Base-by-base conservation (phyloP, 257 asterid species). In the Solanum stenotomum region DNA sequence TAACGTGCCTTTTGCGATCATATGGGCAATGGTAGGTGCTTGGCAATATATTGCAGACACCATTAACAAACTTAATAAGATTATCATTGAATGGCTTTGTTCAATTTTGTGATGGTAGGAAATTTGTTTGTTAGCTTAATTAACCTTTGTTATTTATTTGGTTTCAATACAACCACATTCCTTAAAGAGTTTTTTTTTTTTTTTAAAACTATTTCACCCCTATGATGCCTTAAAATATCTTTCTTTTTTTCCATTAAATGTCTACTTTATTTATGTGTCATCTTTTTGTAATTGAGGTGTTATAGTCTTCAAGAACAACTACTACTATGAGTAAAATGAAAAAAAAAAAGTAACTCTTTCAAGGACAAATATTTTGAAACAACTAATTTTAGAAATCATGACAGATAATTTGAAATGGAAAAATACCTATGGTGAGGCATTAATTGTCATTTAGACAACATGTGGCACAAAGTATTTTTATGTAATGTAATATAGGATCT, bases 211-310 rank as follows among this genome's bases (percentile, higher is more conserved):
- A 63, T 63, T 23, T 63, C 1, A 63, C 31, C 29, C 29, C 5
- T 63, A n/a, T 23, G 2, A 61, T 61, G 6, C 2, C 63, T 9
- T 1, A 61, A 9, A 23, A 9, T 61, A 22, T 61, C 27, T 8
- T 0, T 2, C 0, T 16, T 23, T n/a, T 63, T 63, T 59, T 8
- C 0, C 15, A n/a, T n/a, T 2, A 0, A 4, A 65, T 65, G 3
- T 65, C 0, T 4, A n/a, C 31, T 10, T 63, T 65, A n/a, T n/a
- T 65, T 2, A 65, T 65, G 31, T 65, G 33, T 65, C 3, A 61
- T n/a, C 8, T 65, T 10, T 10, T 63, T n/a, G 10, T n/a, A 63
- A 63, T 63, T 63, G 8, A 10, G 29, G 31, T 63, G 16, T 63
- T 10, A 12, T 63, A 63, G 16, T 63, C 71, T 63, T 63, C 2